Percentiles rank a stretch among this genome's conserved stretches.
Conservation (phyloP, 305 asterid species). For the Nicotiana rustica region DNA sequence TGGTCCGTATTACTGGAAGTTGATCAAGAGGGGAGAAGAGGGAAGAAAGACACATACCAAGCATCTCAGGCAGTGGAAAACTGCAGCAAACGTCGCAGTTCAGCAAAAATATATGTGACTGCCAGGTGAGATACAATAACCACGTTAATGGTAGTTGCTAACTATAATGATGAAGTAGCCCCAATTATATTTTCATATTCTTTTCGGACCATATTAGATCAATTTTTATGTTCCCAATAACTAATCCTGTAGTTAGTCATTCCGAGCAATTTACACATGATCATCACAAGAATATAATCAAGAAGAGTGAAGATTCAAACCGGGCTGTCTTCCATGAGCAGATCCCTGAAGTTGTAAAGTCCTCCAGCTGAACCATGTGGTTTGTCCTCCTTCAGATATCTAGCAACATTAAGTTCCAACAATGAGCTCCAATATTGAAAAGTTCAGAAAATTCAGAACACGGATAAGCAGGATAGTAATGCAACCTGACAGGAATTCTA, state of each 20-base stretch:
- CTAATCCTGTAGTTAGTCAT: not conserved
- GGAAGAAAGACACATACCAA: slow-evolving; percentile 55
- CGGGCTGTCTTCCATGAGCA: slow-evolving; percentile 91
- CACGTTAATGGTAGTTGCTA: slow-evolving; percentile 34
- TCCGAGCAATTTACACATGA: slow-evolving; percentile 26
- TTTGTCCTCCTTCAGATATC: slow-evolving; percentile 90
- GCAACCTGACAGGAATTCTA: slow-evolving; percentile 60
- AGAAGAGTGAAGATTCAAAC: slow-evolving; percentile 49
- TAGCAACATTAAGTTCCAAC: slow-evolving; percentile 42
- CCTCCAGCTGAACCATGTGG: slow-evolving; percentile 98
- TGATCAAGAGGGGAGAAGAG: not conserved
- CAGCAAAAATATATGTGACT: slow-evolving; percentile 85
- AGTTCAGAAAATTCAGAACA: not conserved
- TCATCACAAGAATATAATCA: slow-evolving; percentile 28
- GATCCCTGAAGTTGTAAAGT: slow-evolving; percentile 82
- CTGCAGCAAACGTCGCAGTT: slow-evolving; percentile 95
- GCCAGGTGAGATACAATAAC: slow-evolving; percentile 45
- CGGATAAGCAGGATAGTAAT: slow-evolving; percentile 7
- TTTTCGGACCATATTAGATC: not conserved
- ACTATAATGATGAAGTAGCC: not conserved
- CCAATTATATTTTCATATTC: not conserved
- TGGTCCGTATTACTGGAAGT: not conserved
- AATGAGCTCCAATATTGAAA: slow-evolving; percentile 14
- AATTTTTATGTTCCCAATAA: slow-evolving; percentile 10
- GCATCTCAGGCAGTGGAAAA: slow-evolving; percentile 84